Percentiles rank a stretch among this genome's conserved stretches.
Evolutionary conservation across 495 filamentous ascomycete genomes (phyloP).

Genomic region (Aspergillus affinis): DNA sequence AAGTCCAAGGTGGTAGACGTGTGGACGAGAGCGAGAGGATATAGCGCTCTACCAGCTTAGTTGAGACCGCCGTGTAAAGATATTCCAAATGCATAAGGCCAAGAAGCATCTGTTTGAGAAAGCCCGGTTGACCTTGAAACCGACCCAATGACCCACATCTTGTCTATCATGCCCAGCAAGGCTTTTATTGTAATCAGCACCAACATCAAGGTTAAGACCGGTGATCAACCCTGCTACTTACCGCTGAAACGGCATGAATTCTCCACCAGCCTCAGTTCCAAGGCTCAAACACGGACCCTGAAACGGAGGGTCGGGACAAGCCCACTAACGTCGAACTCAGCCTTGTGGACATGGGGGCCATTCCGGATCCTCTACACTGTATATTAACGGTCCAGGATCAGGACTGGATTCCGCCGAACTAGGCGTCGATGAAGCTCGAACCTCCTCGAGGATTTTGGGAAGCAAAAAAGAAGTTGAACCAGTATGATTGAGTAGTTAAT

Average conservation of each 20-base stretch:
- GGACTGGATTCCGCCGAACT: no score
- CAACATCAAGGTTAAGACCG: no score
- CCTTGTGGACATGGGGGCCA: not conserved
- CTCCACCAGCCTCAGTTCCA: no score
- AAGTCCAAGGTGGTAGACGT: conserved; percentile 64
- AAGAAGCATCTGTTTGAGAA: not conserved
- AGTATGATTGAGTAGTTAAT: no score
- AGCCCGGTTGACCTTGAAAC: not conserved
- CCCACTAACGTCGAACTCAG: not conserved
- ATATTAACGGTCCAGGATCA: no score
- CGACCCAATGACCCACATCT: not conserved
- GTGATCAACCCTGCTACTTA: no score
- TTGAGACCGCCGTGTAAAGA: not conserved
- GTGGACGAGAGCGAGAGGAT: conserved; percentile 50
- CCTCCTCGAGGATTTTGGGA: no score
- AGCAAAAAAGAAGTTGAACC: no score
- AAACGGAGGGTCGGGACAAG: not conserved
- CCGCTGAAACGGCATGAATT: not conserved
- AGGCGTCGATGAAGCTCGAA: no score
- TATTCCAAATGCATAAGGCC: not conserved
- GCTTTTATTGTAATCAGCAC: no score
- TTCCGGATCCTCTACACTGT: no score
- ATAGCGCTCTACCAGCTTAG: not conserved
- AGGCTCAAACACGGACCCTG: no score
- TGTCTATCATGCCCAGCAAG: not conserved